Conservation (phyloP, 768 basidiomycete genomes). For the Filobasidium floriforme region DNA sequence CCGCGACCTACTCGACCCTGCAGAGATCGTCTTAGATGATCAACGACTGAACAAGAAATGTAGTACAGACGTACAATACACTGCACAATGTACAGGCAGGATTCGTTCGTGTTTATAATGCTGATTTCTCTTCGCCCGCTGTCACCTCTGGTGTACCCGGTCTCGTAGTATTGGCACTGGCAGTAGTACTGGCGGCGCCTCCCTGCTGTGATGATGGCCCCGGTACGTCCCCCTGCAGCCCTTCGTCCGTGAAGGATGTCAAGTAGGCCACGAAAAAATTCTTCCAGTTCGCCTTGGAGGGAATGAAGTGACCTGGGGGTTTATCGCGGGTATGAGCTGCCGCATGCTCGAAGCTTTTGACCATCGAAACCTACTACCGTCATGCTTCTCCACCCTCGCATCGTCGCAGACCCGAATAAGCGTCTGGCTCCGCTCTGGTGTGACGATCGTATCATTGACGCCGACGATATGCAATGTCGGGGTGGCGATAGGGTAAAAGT, state of each 20-base stretch:
- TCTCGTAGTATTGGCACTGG: slow-evolving; percentile 13
- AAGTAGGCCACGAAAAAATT: slow-evolving; percentile 34
- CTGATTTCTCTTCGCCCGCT: background rate
- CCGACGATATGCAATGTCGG: slow-evolving; percentile 40
- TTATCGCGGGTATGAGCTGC: background rate
- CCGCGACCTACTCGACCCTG: no score
- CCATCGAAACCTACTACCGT: slow-evolving; percentile 26
- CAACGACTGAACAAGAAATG: no score
- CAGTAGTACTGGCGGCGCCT: slow-evolving; percentile 7
- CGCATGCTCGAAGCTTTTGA: background rate
- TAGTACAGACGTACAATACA: no score
- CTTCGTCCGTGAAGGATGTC: slow-evolving; percentile 36
- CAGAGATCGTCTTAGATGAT: no score
- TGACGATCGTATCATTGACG: slow-evolving; percentile 40
- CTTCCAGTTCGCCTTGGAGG: slow-evolving; percentile 25
- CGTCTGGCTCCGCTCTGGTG: slow-evolving; percentile 35
- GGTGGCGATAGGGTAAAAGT: slow-evolving; percentile 38
- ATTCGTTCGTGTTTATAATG: background rate
- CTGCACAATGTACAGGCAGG: no score
- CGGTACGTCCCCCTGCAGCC: slow-evolving; percentile 36
- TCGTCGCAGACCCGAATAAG: slow-evolving; percentile 34
- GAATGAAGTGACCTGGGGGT: slow-evolving; percentile 20
- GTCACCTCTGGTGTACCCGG: slow-evolving; percentile 13
- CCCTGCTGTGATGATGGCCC: slow-evolving; percentile 22
- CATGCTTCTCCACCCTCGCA: slow-evolving; percentile 37